Evolutionary conservation across 345 rosid genomes (phyloP).

Genomic region (Rhizophora mangle): DNA sequence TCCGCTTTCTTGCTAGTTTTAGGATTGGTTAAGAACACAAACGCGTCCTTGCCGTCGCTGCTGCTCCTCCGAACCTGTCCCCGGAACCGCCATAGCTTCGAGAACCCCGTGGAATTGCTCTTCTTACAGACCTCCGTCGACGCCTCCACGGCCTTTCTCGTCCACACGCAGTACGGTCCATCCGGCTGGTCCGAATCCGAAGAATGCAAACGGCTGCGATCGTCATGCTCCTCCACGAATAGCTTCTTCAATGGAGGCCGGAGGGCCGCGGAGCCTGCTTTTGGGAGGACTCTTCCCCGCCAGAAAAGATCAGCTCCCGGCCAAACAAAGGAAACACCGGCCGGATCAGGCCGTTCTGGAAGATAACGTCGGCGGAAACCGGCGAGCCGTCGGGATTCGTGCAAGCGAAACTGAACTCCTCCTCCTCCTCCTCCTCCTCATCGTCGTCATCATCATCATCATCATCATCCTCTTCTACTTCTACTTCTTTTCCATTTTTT

Average conservation of each 20-base stretch:
- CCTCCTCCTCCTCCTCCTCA: constrained; percentile 30
- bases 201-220: constrained; percentile 1
- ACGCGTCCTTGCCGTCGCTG: constrained; percentile 54
- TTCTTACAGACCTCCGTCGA: constrained; percentile 36
- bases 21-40: constrained; percentile 35
- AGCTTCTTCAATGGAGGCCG: constrained; percentile 30
- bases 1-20: neutral
- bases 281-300: neutral
- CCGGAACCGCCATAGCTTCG: constrained; percentile 48
- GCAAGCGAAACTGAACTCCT: constrained; percentile 43
- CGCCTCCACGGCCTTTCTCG: constrained; percentile 24
- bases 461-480: too few relatives aligned
- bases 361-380: constrained; percentile 41
- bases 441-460: constrained; percentile 8
- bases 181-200: constrained; percentile 21
- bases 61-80: constrained; percentile 38
- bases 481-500: too few relatives aligned
- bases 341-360: constrained; percentile 47
- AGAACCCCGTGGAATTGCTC: constrained; percentile 59
- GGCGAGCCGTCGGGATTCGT: constrained; percentile 31
- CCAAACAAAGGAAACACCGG: constrained; percentile 45
- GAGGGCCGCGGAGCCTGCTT: constrained; percentile 2
- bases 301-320: constrained; percentile 28
- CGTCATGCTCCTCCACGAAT: constrained; percentile 21
- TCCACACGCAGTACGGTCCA: constrained; percentile 46